Evolutionary conservation across 352 stramenopile species (phyloP).

Genomic region (Phytopythium oedochilum): DNA sequence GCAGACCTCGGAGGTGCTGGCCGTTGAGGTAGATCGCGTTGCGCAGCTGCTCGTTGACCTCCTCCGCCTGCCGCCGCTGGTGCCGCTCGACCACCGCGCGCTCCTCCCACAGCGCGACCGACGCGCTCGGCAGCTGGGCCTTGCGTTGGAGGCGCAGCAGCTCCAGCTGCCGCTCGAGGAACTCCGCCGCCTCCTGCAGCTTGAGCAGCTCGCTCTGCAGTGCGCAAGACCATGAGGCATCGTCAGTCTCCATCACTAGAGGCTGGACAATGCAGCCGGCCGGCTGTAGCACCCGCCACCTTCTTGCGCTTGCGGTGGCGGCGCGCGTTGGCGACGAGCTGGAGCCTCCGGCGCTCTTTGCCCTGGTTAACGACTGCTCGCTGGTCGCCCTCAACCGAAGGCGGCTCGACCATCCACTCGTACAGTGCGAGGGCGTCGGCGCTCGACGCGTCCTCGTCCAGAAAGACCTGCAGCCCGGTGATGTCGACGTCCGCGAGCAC

Average conservation of each 20-base stretch:
- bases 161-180: slow-evolving; percentile 18
- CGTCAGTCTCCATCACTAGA: not conserved
- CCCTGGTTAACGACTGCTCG: not conserved
- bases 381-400: too few species aligned
- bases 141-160: slow-evolving; percentile 12
- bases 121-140: not conserved
- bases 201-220: slow-evolving; percentile 15
- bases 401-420: not conserved
- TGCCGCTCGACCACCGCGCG: slow-evolving; percentile 14
- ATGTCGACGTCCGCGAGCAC: slow-evolving; percentile 3
- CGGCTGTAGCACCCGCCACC: too few species aligned
- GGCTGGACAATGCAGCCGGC: not conserved
- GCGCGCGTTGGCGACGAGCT: slow-evolving; percentile 18
- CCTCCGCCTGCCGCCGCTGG: slow-evolving; percentile 14
- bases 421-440: not conserved
- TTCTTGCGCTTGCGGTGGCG: slow-evolving; percentile 31
- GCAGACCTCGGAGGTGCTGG: slow-evolving; percentile 11
- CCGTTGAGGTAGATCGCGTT: slow-evolving; percentile 13
- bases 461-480: not conserved
- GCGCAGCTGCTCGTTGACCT: slow-evolving; percentile 20
- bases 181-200: slow-evolving; percentile 14
- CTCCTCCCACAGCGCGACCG: slow-evolving; percentile 22
- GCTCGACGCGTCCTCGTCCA: not conserved
- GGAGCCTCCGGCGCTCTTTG: slow-evolving; percentile 1
- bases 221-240: not conserved